These are phyloP conservation scores for Cornus suecica DNA, from an alignment of 148 eudicot genomes.

Conservation along the genomic window DNA sequence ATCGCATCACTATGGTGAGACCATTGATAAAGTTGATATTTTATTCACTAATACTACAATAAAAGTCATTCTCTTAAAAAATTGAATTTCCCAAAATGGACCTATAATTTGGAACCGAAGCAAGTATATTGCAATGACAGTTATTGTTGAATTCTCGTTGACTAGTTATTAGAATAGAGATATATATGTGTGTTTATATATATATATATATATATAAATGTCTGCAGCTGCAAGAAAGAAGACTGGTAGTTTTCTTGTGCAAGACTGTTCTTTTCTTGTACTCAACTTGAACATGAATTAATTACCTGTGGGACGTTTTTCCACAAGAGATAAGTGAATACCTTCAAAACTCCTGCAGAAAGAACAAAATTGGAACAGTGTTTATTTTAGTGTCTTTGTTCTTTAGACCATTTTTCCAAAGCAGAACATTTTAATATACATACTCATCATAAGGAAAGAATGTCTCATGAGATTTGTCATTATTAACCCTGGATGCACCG, in stretches of 20 bases:
- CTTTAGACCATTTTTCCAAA: background rate
- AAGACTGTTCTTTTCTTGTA: background rate
- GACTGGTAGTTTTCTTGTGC: background rate
- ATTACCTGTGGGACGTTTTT: slow-evolving; percentile 85
- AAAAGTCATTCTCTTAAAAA: no score
- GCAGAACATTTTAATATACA: slow-evolving; percentile 10
- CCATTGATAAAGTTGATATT: no score
- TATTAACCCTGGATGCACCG: slow-evolving; percentile 86
- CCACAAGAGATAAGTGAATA: slow-evolving; percentile 52
- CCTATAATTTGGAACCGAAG: no score
- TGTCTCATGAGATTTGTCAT: slow-evolving; percentile 79
- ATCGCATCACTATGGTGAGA: no score
- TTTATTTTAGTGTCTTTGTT: background rate
- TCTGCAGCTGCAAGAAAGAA: background rate
- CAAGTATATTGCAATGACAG: no score
- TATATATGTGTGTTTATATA: no score
- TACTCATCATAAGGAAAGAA: slow-evolving; percentile 54
- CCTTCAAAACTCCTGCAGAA: slow-evolving; percentile 43
- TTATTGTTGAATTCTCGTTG: no score
- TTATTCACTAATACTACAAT: no score
- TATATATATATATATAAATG: no score
- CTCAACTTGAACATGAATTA: background rate
- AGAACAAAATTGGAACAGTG: background rate
- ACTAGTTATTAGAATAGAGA: no score
- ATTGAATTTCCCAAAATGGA: no score